Base-by-base conservation (phyloP, 306 rosid genomes). In the Cercis canadensis region DNA sequence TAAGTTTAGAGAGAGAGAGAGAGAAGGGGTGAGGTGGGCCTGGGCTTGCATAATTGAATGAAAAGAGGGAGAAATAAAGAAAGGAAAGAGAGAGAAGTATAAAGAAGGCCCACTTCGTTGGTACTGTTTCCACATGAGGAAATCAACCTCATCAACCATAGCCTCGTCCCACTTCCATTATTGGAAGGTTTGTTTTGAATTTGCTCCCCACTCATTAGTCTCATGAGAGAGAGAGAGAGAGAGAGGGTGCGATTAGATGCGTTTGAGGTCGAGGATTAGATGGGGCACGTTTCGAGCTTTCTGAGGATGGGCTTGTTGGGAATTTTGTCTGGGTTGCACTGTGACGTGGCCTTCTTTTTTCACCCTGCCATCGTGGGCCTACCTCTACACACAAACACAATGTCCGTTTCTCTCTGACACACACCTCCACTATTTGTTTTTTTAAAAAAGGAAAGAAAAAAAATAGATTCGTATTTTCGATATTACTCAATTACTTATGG, bases 101-200 rank as follows among this genome's bases (percentile, higher is more conserved):
- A 21, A 79, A 33, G 65, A 65, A 68, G 90, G 84, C 87, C 90
- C 85, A 85, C 87, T 18, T 14, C 2, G 8, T 53, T 24, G 55
- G 75, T 52, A 78, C 76, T 79, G 83, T 86, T 85, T 85, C 85
- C 83, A 74, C 75, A 80, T 85, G 76, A 11, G 90, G 85, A 72
- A 87, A 74, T 47, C 74, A 76, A 67, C 49, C 31, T 67, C 45
- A 4, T 73, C 36, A 62, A 50, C 56, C 24, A 13, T 52, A 66
- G 84, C 88, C 88, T 87, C 89, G 96, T 88, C 89, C 84, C 90
- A 74, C 85, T 85, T 87, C 96, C 85, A 78, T 75, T 88, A 83
- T 76, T 67, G 73, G 97, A 85, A 91, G 76, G 80, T 78, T 80
- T 29, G 29, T 34, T 74, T 72, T 51, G 11, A 69, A 72, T 36